Evolutionary conservation across 345 rosid genomes (phyloP), one percentile per base, ranked within the genome.

Genomic region (Pseudoturritis turrita): DNA sequence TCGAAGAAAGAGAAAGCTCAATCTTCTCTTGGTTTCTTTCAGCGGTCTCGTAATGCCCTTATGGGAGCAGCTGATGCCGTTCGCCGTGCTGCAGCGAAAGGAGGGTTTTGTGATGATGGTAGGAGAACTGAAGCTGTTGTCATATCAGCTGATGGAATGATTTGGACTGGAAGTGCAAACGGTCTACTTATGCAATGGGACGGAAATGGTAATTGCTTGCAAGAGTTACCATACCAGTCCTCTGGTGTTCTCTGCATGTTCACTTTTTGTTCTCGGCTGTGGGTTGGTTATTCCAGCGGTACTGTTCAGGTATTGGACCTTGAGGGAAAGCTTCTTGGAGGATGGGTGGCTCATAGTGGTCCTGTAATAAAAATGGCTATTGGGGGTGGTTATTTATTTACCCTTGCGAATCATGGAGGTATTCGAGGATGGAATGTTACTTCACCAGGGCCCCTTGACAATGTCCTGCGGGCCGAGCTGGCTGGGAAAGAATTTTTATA

Each of bases 31-130:
- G 87, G 96, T 47, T 94, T 94, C 80, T 78, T 91, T 62, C 98
- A 94, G 83, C 86, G 97, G 68, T 94, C 97, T 37, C 87, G 98
- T 21, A 89, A 89, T 86, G 99, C 87, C 57, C 60, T 94, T 51
- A 78, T 89, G 84, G 98, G 98, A 78, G 98, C 98, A 45, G 98
- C 98, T 57, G 98, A 94, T 80, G 97, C 93, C 29, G 97, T 94
- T 80, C 92, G 94, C 41, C 87, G 97, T 33, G 96, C 83, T 43
- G 96, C 98, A 49, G 82, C 87, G 2, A 88, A 90, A 65, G 93
- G 96, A 9, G 95, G 93, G 1, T 87, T 91, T 68, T 89, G 85
- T 40, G 98, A 95, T 72, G 98, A 95, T 68, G 77, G 56, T 79
- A 86, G 84, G 77, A 91, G 81, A 85, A 88, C 88, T 44, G 98